Base-by-base conservation (phyloP, 2,329 filamentous ascomycete species). In the Apiospora arundinis region DNA sequence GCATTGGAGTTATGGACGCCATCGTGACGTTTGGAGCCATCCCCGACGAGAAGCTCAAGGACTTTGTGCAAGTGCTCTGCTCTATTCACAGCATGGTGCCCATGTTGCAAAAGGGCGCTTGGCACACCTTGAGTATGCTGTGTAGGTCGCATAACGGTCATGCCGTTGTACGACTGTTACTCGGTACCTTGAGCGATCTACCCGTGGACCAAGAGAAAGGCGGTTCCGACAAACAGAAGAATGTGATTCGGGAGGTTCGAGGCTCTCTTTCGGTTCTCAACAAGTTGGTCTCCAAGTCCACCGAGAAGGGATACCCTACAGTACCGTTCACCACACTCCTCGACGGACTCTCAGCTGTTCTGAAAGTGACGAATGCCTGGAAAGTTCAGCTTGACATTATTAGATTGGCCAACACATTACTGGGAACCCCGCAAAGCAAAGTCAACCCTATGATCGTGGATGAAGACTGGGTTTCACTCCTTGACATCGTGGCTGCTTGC, bases 121-220 rank as follows among this genome's bases (percentile, higher is more conserved):
- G 92, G 92, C 89, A 90, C 73, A 91, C 91, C 0, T 84, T 95
- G 44, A 86, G 88, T 77, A 92, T 93, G 74, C 84, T 95, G 0
- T 92, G 91, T 83, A 90, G 86, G 76, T 94, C 92, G 1, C 92
- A 94, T 78, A 90, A 93, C 74, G 92, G 92, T 25, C 91, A 93
- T 73, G 89, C 88, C 46, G 91, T 91, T 1, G 86, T 94, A 65
- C 86, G 89, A 70, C 87, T 92, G 32, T 81, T 94, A 28, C 83
- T 94, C 44, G 88, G 91, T 70, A 88, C 91, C 16, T 81, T 92
- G 32, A 85, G 86, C 56, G 85, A 85, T 69, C 83, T 87, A 48
- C 81, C 84, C 1, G 73, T 78, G 0, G 83, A 85, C 66, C 66
- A 68, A 48, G 66, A 68, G 23, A 45, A 68, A 16, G 25, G 44